Percentiles rank a stretch among this genome's conserved stretches.
These are phyloP conservation scores for Aspergillus vadensis DNA, from an alignment of 2,329 filamentous ascomycete genomes.

Conservation along the genomic window DNA sequence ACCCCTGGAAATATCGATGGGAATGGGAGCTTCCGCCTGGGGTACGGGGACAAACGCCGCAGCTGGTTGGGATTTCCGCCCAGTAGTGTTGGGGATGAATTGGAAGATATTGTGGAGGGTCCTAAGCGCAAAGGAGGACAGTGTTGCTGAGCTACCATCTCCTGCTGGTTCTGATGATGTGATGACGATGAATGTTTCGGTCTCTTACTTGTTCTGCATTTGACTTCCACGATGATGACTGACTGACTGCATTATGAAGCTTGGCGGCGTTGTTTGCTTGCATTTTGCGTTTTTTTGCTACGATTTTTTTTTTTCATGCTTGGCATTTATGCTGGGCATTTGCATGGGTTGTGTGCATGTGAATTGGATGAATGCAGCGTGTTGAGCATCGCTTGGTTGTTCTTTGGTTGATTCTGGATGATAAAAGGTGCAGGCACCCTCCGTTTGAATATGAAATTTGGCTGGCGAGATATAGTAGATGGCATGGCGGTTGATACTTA, in stretches of 20 bases:
- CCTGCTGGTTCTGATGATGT: not conserved
- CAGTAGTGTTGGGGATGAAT: conserved; percentile 44
- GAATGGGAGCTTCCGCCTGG: conserved; percentile 62
- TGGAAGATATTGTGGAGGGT: conserved; percentile 34
- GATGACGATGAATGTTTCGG: not conserved
- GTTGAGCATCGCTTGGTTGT: not conserved
- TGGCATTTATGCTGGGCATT: not conserved
- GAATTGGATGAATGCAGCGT: not conserved
- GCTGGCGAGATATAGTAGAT: not conserved
- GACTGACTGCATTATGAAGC: not conserved
- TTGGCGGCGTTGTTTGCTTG: not conserved
- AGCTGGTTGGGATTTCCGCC: conserved; percentile 67
- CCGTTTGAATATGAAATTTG: no score
- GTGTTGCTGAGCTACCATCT: conserved; percentile 42
- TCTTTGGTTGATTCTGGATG: not conserved
- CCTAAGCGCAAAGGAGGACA: conserved; percentile 38
- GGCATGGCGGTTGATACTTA: not conserved
- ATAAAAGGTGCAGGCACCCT: not conserved
- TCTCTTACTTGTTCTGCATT: not conserved
- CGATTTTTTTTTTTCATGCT: no score
- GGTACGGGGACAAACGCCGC: conserved; percentile 62
- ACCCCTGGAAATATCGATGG: conserved; percentile 49
- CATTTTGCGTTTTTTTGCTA: not conserved
- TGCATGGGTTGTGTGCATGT: not conserved
- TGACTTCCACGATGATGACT: not conserved